Conservation (phyloP, 2,329 filamentous ascomycete species). For the Aspergillus floridensis region DNA sequence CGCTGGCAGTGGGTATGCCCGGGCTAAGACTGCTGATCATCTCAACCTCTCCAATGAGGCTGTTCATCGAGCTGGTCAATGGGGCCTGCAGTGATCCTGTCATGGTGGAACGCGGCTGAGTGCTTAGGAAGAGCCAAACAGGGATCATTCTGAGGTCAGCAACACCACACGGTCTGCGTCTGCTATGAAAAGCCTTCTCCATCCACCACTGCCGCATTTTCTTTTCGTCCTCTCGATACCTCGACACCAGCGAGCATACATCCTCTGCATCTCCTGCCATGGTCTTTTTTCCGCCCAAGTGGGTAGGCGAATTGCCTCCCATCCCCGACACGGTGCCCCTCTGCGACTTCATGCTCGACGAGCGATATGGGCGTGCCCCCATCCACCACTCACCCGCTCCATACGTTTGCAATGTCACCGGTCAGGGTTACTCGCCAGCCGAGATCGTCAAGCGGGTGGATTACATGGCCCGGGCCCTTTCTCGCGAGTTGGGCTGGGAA, state of each 20-base stretch:
- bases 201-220: neutral
- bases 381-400: neutral
- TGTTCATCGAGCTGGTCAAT: neutral
- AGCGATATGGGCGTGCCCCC: neutral
- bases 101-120: too few relatives aligned
- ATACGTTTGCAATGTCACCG: neutral
- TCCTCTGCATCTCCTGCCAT: neutral
- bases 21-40: neutral
- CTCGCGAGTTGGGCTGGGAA: conserved; percentile 8
- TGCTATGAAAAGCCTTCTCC: neutral
- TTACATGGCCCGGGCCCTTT: conserved; percentile 5
- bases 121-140: neutral
- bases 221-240: neutral
- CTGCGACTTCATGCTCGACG: neutral
- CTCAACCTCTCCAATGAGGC: neutral
- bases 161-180: neutral
- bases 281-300: neutral
- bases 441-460: conserved; percentile 5
- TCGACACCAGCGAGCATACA: too few relatives aligned
- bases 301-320: neutral
- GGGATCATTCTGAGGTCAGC: neutral
- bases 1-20: neutral
- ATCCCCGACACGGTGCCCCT: neutral
- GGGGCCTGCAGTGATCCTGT: neutral
- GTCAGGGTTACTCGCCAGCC: neutral